phyloP scores from a whole-genome alignment of 2,329 filamentous ascomycete species.

The Verruconis gallopava region DNA sequence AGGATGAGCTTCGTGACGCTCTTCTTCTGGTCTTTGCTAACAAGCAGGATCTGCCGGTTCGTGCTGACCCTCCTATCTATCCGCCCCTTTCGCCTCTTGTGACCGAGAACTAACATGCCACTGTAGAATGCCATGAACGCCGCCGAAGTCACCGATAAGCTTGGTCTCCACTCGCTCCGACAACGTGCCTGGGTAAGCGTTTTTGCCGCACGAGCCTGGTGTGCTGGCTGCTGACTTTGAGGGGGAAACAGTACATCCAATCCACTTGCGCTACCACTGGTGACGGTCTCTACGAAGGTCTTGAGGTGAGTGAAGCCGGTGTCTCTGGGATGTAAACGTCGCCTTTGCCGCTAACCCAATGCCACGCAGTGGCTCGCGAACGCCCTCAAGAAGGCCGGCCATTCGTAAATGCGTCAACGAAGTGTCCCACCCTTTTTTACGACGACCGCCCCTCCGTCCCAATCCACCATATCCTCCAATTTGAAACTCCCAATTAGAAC shows the following conservation, averaged over 20 bases:
- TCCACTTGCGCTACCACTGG: slow-evolving; percentile 97
- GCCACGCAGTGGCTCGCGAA: slow-evolving; percentile 9
- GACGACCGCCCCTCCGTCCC: no score
- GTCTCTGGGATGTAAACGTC: slow-evolving; percentile 8
- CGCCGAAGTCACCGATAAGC: slow-evolving; percentile 99
- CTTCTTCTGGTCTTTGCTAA: slow-evolving; percentile 93
- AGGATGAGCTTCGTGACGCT: slow-evolving; percentile 94
- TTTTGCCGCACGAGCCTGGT: background rate
- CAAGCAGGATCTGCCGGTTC: slow-evolving; percentile 88
- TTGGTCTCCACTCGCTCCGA: slow-evolving; percentile 97
- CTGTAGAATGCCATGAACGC: slow-evolving; percentile 96
- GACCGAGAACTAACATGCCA: slow-evolving; percentile 3
- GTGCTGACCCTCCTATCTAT: no score
- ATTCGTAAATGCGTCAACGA: slow-evolving; percentile 7
- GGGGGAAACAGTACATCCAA: slow-evolving; percentile 99
- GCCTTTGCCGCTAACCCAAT: background rate
- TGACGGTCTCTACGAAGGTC: slow-evolving; percentile 98
- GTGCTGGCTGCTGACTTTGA: slow-evolving; percentile 66
- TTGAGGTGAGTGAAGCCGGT: no score
- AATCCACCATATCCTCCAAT: no score
- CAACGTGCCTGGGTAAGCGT: slow-evolving; percentile 92
- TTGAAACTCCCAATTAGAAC: no score
- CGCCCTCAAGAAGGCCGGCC: slow-evolving; percentile 10
- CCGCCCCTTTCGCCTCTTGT: background rate
- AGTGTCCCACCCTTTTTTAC: no score